Conservation (phyloP, 1,139 yeast species). For the Candida labiduridarum region DNA sequence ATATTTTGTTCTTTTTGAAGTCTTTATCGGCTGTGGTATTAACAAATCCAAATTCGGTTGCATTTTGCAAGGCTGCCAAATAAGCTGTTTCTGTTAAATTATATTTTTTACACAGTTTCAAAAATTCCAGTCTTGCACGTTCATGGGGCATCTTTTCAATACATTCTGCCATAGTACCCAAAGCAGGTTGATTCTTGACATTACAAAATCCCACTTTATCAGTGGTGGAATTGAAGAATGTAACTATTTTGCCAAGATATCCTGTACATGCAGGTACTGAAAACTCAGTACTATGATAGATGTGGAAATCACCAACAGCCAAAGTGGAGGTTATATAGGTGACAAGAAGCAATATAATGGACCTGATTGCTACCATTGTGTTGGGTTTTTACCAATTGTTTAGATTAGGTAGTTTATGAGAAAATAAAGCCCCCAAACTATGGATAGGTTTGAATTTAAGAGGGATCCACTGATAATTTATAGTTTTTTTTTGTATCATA, state of each 20-base stretch:
- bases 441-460: no score
- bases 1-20: slow-evolving; percentile 29
- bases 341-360: neutral
- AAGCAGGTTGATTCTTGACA: slow-evolving; percentile 36
- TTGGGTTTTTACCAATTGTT: neutral
- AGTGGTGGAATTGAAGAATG: slow-evolving; percentile 22
- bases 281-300: slow-evolving; percentile 20
- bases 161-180: slow-evolving; percentile 44
- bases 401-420: no score
- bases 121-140: slow-evolving; percentile 26
- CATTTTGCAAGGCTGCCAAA: slow-evolving; percentile 37
- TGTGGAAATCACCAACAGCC: slow-evolving; percentile 3
- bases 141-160: slow-evolving; percentile 27
- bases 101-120: slow-evolving; percentile 26
- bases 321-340: neutral
- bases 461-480: no score
- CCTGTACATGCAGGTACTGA: slow-evolving; percentile 31
- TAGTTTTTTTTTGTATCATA: no score
- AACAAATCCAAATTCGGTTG: slow-evolving; percentile 34
- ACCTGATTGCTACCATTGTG: slow-evolving; percentile 1
- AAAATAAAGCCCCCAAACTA: no score
- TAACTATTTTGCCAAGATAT: slow-evolving; percentile 27
- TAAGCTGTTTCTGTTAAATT: slow-evolving; percentile 32
- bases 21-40: slow-evolving; percentile 28
- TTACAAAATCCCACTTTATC: slow-evolving; percentile 35